Evolutionary conservation across 164 flowering plant genomes (phyloP), one percentile per base, ranked within the genome.

Genomic region (Aristolochia fimbriata): DNA sequence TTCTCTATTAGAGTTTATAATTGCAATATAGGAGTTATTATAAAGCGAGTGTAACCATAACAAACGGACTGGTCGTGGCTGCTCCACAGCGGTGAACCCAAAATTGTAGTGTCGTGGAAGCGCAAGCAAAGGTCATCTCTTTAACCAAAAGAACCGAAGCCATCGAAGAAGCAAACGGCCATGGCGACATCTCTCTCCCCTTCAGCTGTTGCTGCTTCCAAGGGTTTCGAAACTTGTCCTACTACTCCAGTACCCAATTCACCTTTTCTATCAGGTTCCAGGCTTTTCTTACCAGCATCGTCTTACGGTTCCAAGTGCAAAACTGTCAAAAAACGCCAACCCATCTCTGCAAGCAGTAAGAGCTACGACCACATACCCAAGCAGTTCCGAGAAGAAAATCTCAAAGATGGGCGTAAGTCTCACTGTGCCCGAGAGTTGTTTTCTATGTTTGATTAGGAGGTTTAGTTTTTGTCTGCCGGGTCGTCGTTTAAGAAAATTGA

Each of bases 341-440:
- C 73, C 16, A 70, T 65, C 80, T 21, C 66, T 59, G 12, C 71
- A 80, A 20, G 68, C 71, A 33, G 31, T 56, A 68, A 55, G 21
- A 69, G 76, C 12, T 57, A 74, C 31, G 81, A 81, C 63, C 78
- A 82, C 60, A 80, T 91, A 20, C 98, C 98, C 48, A 83, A 83
- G 61, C 81, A 78, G 73, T 91, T 91, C 75, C 71, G 88, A 47
- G 74, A 77, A 67, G 95, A 82, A 64, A 88, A 91, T 68, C 86
- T 91, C 60, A 75, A 77, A 58, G 96, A 86, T 27, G 96, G 95
- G 70, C 70, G 98, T 88, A 54, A 77, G 83, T 80, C 23, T 57
- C 58, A 6, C 17, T 58, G 4, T 33, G 9, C 19, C 37, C 55
- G 13, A 57, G 11, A 1, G 25, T 47, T 46, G 17, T 15, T 24